Evolutionary conservation across 257 asterid genomes (phyloP), one percentile per base, ranked within the genome.

Genomic region (Ocimum tenuiflorum): DNA sequence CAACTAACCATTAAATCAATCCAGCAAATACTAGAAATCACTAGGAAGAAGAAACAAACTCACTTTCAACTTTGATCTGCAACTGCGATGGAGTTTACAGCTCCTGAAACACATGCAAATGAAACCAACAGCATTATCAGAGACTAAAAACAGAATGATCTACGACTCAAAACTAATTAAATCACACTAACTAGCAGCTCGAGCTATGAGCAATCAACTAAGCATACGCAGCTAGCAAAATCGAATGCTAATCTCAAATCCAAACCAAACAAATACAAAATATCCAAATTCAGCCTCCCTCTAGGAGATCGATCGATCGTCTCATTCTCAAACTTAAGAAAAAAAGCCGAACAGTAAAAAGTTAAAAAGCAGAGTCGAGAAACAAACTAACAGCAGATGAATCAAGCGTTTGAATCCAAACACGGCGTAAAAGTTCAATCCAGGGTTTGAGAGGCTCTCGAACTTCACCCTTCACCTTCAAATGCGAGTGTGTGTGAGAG

Each of bases 401-500:
- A 69, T 75, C 75, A 57, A 64, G 63, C 35, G 50, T 1, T 23
- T 1, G 27, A 72, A 67, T 48, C 63, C 75, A 41, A 3, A 20
- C 13, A 39, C 11, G 55, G 56, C 23, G 47, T 71, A 63, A 59
- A 53, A 67, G 47, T 51, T 27, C 64, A 64, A 73, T 31, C 69
- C 76, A 79, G 83, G 79, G 80, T 79, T 80, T 62, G 77, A 63
- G 69, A 76, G 55, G 73, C 80, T 77, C 61, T 71, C 83, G 55
- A 73, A 58, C 20, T 38, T 45, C 11, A 74, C 59, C 66, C 51
- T 41, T n/a, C n/a, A n/a, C n/a, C 47, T 56, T 60, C 65, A 50
- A 72, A 70, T 60, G 41, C 48, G 75, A 68, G 42, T 61, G 68
- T 39, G 24, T 18, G 70, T 5, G 50, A 2, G 74, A 36, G 23